These are phyloP conservation scores for Fusarium verticillioides DNA, from an alignment of 2,329 filamentous ascomycete genomes.

Conservation along the genomic window DNA sequence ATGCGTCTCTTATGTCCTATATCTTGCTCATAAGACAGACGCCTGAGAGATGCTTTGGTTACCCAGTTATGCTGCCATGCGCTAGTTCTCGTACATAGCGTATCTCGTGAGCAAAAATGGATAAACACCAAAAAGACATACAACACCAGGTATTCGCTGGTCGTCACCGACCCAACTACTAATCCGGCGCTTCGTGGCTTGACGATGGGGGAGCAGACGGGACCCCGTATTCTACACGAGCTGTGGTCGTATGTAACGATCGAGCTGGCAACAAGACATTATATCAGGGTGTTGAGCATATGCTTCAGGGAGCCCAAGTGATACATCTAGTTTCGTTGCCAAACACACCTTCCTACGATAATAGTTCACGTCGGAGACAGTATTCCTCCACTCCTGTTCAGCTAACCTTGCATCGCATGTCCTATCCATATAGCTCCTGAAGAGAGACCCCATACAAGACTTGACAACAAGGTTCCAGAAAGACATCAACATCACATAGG, in stretches of 20 bases:
- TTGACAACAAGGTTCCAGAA: not conserved
- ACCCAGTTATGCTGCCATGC: not conserved
- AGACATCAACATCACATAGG: not conserved
- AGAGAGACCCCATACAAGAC: not conserved
- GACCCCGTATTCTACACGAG: constrained; percentile 39
- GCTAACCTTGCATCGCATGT: not conserved
- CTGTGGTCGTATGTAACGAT: constrained; percentile 37
- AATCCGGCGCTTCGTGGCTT: constrained; percentile 40
- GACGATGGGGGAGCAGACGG: constrained; percentile 39
- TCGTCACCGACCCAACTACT: constrained; percentile 42
- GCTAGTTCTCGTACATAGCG: not conserved
- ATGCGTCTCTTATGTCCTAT: not conserved
- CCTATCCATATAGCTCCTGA: not conserved
- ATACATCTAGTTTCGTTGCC: not conserved
- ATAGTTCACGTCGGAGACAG: not conserved
- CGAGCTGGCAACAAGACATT: not conserved
- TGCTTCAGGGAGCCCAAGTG: not conserved
- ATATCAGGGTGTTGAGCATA: not conserved
- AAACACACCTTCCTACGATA: not conserved
- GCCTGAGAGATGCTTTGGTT: not conserved
- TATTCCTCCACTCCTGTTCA: not conserved
- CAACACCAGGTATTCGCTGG: constrained; percentile 40
- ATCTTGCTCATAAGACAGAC: not conserved
- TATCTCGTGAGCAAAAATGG: not conserved
- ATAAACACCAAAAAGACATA: constrained; percentile 27